Percentiles rank a stretch among this genome's conserved stretches.
These are phyloP conservation scores for Trypanosoma scelopori DNA, from an alignment of 208 protist species.

Conservation along the genomic window DNA sequence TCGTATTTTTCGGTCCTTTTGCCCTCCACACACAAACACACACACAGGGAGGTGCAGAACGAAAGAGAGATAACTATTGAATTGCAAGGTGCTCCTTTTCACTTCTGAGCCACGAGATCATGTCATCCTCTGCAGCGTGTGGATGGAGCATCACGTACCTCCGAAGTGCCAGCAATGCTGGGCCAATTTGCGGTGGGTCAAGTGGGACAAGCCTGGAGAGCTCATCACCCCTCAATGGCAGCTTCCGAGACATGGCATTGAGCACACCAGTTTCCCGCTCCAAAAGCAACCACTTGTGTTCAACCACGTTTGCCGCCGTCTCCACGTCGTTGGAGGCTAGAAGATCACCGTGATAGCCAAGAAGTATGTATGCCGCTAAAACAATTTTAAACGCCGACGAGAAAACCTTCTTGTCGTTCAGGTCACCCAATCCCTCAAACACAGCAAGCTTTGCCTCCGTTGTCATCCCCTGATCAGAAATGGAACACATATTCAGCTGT, in stretches of 20 bases:
- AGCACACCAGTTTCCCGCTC: constrained; percentile 45
- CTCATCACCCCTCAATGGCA: constrained; percentile 74
- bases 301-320: constrained; percentile 18
- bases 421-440: constrained; percentile 48
- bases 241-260: constrained; percentile 33
- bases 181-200: constrained; percentile 45
- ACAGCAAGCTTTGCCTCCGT: constrained; percentile 38
- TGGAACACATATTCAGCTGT: constrained; percentile 27
- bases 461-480: constrained; percentile 8
- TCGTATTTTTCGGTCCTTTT: background rate
- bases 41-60: constrained; percentile 1
- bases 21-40: background rate
- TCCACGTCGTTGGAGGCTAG: constrained; percentile 14
- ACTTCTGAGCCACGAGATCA: constrained; percentile 29
- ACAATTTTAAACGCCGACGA: constrained; percentile 52
- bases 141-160: constrained; percentile 60
- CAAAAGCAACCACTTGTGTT: constrained; percentile 36
- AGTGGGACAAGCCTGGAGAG: constrained; percentile 50
- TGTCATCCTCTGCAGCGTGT: constrained; percentile 26
- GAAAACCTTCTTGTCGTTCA: constrained; percentile 60
- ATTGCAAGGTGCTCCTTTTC: background rate
- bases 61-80: background rate
- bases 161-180: constrained; percentile 49
- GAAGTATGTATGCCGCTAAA: constrained; percentile 50
- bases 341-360: constrained; percentile 31